phyloP scores from a whole-genome alignment of 805 yeast species.

The Lipomyces yamanashiensis region DNA sequence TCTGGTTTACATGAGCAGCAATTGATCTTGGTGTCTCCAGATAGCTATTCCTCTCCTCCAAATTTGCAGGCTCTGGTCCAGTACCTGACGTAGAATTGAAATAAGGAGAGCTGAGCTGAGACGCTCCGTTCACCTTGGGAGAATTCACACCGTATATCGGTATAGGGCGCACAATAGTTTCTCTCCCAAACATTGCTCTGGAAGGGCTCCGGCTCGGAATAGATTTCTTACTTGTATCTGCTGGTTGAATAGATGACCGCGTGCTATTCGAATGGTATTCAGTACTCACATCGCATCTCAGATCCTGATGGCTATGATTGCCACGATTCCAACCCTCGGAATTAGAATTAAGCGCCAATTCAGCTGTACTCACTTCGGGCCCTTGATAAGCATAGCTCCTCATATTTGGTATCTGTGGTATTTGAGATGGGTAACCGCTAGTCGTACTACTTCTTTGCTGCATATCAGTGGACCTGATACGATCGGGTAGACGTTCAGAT shows the following conservation, averaged over 20 bases:
- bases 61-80: no score
- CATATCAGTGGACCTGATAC: neutral
- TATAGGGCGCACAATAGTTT: constrained; percentile 6
- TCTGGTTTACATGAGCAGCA: no score
- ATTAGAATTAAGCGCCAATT: neutral
- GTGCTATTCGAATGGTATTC: neutral
- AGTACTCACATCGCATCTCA: neutral
- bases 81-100: neutral
- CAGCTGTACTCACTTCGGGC: neutral
- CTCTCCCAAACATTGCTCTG: constrained; percentile 5
- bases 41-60: neutral
- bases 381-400: neutral
- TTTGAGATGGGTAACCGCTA: neutral
- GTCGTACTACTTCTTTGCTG: neutral
- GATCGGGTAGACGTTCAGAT: neutral
- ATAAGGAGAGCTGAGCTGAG: neutral
- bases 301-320: neutral
- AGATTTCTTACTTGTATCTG: neutral
- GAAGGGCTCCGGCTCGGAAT: constrained; percentile 1
- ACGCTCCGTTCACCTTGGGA: neutral
- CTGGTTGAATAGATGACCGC: neutral
- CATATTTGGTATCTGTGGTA: neutral
- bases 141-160: constrained; percentile 1
- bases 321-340: neutral
- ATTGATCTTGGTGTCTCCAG: neutral